Evolutionary conservation across 2,329 filamentous ascomycete genomes (phyloP).

Genomic region (Albophoma yamanashiensis): DNA sequence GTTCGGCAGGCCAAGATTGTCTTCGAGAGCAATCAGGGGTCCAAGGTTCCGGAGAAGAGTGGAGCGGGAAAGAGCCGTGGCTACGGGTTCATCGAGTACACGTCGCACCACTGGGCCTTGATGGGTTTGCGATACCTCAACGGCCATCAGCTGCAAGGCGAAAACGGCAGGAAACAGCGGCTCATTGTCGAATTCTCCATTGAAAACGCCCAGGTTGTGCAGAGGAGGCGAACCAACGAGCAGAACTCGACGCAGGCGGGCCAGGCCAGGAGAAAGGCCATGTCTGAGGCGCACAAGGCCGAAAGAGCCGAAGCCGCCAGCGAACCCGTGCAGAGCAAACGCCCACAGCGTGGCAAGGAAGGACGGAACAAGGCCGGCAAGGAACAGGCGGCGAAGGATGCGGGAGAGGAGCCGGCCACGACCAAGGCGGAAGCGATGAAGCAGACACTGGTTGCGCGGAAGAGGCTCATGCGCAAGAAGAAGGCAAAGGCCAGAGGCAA

Average conservation of each 20-base stretch:
- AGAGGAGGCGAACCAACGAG: conserved; percentile 44
- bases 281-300: conserved; percentile 13
- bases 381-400: background rate
- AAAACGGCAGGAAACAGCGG: conserved; percentile 70
- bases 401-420: conserved; percentile 19
- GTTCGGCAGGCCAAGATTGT: conserved; percentile 92
- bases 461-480: conserved; percentile 68
- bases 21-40: conserved; percentile 77
- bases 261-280: conserved; percentile 8
- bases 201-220: conserved; percentile 94
- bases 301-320: conserved; percentile 18
- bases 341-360: background rate
- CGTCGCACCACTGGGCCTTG: conserved; percentile 82
- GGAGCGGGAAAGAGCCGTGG: conserved; percentile 79
- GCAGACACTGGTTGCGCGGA: conserved; percentile 77
- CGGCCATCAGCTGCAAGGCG: conserved; percentile 52
- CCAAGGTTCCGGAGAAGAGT: conserved; percentile 67
- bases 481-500: conserved; percentile 31
- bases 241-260: conserved; percentile 19
- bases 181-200: conserved; percentile 96
- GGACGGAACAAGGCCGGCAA: background rate
- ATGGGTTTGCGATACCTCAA: conserved; percentile 95
- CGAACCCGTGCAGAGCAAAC: background rate
- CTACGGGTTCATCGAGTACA: conserved; percentile 97
- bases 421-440: conserved; percentile 30